Percentiles rank a stretch among this genome's conserved stretches.
Evolutionary conservation across 148 eudicot species (phyloP).

Genomic region (Chenopodium formosanum): DNA sequence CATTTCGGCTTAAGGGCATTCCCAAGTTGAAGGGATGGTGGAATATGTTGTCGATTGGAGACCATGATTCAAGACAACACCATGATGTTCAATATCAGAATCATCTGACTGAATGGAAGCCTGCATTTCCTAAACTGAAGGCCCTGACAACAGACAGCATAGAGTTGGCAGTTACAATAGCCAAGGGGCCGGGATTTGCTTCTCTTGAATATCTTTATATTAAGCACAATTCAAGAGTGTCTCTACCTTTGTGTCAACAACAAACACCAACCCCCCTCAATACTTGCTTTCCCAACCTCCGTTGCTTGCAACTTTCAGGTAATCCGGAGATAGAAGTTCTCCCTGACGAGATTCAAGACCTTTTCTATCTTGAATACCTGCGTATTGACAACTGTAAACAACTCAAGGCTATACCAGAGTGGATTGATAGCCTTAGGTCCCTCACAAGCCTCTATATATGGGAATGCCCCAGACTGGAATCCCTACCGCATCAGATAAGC

Average conservation of each 20-base stretch:
- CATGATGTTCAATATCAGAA: background rate
- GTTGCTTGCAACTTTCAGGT: background rate
- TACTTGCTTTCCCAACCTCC: constrained; percentile 1
- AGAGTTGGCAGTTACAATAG: background rate
- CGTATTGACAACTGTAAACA: background rate
- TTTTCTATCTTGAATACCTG: background rate
- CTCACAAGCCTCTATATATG: background rate
- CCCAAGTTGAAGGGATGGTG: constrained; percentile 10
- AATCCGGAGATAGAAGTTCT: background rate
- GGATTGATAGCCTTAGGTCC: background rate
- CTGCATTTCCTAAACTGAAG: constrained; percentile 14
- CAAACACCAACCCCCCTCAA: background rate
- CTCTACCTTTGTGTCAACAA: background rate
- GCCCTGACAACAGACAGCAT: background rate
- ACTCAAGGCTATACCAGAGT: background rate
- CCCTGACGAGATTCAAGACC: background rate
- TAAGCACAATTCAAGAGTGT: background rate
- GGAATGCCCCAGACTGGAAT: background rate
- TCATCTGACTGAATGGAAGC: background rate
- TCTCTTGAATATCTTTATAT: background rate
- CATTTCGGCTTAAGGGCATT: background rate
- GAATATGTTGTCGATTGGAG: background rate
- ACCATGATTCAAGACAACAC: background rate
- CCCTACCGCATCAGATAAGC: background rate
- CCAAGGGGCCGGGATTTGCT: background rate